A percentile compares a stretch with the other conserved stretches of the same genome.
Evolutionary conservation across 306 rosid species (phyloP).

Genomic region (Citrullus colocynthis): DNA sequence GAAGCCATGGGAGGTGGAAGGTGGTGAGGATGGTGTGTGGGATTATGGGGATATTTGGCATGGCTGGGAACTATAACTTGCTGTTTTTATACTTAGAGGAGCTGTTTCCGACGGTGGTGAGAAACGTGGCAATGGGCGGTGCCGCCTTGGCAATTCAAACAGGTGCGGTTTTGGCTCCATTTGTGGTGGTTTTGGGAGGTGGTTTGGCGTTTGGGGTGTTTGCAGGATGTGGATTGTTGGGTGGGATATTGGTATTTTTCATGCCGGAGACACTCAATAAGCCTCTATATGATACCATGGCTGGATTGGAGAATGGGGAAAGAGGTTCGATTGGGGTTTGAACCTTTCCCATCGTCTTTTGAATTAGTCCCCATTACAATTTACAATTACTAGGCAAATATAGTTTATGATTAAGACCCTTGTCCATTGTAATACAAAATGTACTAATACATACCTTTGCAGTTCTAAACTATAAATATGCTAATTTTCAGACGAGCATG

Average conservation of each 20-base stretch:
- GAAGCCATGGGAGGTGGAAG: conserved; percentile 27
- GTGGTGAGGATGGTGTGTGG: conserved; percentile 33
- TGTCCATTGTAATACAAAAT: not conserved
- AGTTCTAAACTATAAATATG: not conserved
- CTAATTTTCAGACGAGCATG: not conserved
- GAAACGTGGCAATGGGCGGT: conserved; percentile 37
- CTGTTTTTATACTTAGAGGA: conserved; percentile 40
- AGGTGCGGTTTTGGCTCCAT: conserved; percentile 45
- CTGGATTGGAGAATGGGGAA: conserved; percentile 24
- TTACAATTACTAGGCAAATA: not conserved
- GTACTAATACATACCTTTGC: not conserved
- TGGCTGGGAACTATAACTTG: conserved; percentile 50
- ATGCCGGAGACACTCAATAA: conserved; percentile 41
- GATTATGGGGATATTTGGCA: conserved; percentile 45
- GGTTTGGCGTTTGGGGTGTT: conserved; percentile 34
- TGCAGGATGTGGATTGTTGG: conserved; percentile 26
- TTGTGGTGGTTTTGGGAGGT: conserved; percentile 47
- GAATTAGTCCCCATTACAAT: not conserved
- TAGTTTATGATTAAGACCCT: not conserved
- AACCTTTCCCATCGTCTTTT: not conserved
- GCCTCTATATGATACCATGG: conserved; percentile 41
- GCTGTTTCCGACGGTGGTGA: conserved; percentile 50
- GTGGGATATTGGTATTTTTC: conserved; percentile 37
- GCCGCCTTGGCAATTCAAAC: conserved; percentile 31
- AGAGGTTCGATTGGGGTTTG: not conserved